Conservation (phyloP, 2,329 filamentous ascomycete species). For the Penicillium digitatum region DNA sequence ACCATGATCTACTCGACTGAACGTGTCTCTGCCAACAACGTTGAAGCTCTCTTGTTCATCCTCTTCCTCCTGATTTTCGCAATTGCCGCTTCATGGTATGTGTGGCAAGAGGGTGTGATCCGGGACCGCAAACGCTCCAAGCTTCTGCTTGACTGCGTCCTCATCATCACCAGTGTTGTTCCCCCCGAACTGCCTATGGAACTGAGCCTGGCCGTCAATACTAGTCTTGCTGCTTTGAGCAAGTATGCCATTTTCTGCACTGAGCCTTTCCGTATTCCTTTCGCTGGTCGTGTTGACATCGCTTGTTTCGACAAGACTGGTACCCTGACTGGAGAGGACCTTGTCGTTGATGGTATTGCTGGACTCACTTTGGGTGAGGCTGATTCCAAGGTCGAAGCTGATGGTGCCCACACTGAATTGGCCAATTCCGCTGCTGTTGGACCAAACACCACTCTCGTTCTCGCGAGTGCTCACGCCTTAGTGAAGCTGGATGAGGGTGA, state of each 20-base stretch:
- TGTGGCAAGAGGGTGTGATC: conserved; percentile 93
- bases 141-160: conserved; percentile 90
- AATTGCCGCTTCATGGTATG: conserved; percentile 96
- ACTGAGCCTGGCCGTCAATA: conserved; percentile 94
- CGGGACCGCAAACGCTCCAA: conserved; percentile 97
- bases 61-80: conserved; percentile 95
- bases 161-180: conserved; percentile 96
- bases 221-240: conserved; percentile 87
- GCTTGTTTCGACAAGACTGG: conserved; percentile 99
- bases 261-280: conserved; percentile 97
- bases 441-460: conserved; percentile 82
- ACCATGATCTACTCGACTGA: conserved; percentile 99
- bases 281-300: conserved; percentile 88
- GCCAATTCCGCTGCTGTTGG: conserved; percentile 66
- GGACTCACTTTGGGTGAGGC: conserved; percentile 71
- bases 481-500: conserved; percentile 97
- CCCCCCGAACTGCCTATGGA: conserved; percentile 99
- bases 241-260: conserved; percentile 98
- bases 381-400: conserved; percentile 64
- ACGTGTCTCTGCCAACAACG: conserved; percentile 96
- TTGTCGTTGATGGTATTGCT: conserved; percentile 95
- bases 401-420: conserved; percentile 79
- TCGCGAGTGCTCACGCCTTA: conserved; percentile 90
- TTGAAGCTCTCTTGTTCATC: conserved; percentile 94
- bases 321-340: conserved; percentile 90